These are phyloP conservation scores for Calonectria fujianensis DNA, from an alignment of 2,329 filamentous ascomycete genomes.

Conservation along the genomic window DNA sequence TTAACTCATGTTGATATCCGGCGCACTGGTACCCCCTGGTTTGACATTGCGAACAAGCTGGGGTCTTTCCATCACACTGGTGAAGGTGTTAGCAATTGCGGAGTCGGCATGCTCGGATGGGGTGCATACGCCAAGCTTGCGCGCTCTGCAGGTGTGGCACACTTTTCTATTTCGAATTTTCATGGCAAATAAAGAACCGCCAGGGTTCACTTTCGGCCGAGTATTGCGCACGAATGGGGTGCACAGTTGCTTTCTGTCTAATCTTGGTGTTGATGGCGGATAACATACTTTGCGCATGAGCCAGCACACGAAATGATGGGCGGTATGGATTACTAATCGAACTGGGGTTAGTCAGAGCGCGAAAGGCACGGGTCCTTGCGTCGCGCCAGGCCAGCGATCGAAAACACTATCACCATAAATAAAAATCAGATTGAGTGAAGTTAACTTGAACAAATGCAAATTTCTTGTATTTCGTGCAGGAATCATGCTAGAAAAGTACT, in stretches of 20 bases:
- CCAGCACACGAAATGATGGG: background rate
- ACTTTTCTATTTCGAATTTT: constrained; percentile 51
- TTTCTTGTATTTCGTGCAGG: too few species aligned
- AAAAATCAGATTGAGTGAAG: too few species aligned
- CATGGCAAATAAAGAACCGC: constrained; percentile 33
- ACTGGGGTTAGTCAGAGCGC: background rate
- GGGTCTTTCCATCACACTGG: constrained; percentile 54
- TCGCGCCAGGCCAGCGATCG: background rate
- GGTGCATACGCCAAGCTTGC: constrained; percentile 51
- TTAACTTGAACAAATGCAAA: too few species aligned
- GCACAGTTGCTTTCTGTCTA: background rate
- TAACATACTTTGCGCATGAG: background rate
- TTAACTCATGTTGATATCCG: constrained; percentile 53
- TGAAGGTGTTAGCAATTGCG: background rate
- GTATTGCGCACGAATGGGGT: background rate
- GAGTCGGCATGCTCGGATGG: background rate
- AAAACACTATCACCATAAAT: background rate
- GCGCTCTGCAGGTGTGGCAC: constrained; percentile 52
- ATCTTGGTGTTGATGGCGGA: background rate
- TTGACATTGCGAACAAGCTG: constrained; percentile 53
- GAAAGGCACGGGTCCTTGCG: background rate
- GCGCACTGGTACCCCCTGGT: constrained; percentile 46
- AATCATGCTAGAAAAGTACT: too few species aligned
- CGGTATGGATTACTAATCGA: background rate
- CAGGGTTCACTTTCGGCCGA: background rate